Evolutionary conservation across 2,329 filamentous ascomycete species (phyloP), one percentile per base, ranked within the genome.

Genomic region (Pseudogymnoascus sp.): DNA sequence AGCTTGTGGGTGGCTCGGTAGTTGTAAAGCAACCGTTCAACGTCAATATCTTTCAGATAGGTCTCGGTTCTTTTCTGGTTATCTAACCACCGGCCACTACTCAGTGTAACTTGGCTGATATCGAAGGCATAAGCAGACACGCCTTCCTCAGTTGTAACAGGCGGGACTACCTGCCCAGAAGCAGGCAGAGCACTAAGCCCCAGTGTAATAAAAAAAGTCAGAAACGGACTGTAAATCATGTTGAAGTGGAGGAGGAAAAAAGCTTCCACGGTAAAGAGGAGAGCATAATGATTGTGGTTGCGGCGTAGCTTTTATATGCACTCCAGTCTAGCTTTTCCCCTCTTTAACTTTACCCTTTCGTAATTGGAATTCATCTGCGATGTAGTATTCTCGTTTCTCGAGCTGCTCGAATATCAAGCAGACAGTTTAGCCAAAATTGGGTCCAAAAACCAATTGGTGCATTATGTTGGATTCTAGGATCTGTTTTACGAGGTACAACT

Each of bases 1-100:
- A 80, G 64, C 15, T 72, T 70, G 60, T 80, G 78, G 52, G 72
- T 79, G 28, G 68, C 63, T 15, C 78, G 72, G 68, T 79, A 80
- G 64, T 74, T 74, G 67, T 79, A 79, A 18, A 52, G 45, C 45
- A 15, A 79, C 72, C 77, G 72, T 15, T 79, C 73, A 0, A 74
- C 63, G 58, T 79, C 73, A 19, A 79, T 71, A 26, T 64, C 73
- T 57, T 76, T 76, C 37, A 79, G 68, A 63, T 80, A 80, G 26
- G 65, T 69, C 12, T 79, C 63, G 0, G 77, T 79, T 10, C 78
- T 74, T 28, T 75, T 71, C 63, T 80, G 74, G 64, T 79, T 77
- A 48, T 76, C 73, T 35, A 71, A 63, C 64, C 70, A 76, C 13
- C 76, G 73, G 35, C 73, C 72, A 34, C 67, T 68, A 34, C 67